A percentile compares a stretch with the other conserved stretches of the same genome.
Conservation (phyloP, 2,329 filamentous ascomycete species). For the Arthroderma uncinatum region DNA sequence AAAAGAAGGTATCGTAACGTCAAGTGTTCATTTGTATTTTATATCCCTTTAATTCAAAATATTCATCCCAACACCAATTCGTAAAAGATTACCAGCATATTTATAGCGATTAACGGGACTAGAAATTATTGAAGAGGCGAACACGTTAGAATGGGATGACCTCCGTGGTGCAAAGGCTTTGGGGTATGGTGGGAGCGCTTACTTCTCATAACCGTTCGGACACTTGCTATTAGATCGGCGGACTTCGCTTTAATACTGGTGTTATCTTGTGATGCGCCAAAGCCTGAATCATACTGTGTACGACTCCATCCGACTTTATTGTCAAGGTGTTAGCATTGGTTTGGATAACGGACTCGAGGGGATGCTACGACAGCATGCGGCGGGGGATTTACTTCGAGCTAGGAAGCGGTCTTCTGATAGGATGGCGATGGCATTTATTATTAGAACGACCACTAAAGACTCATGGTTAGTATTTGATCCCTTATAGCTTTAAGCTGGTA, state of each 20-base stretch:
- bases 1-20: background rate
- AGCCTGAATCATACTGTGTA: constrained; percentile 55
- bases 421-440: constrained; percentile 87
- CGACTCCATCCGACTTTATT: constrained; percentile 65
- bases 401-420: constrained; percentile 93
- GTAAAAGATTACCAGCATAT: constrained; percentile 72
- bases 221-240: constrained; percentile 79
- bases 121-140: background rate
- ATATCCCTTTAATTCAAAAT: background rate
- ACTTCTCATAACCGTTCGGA: constrained; percentile 90
- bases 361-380: background rate
- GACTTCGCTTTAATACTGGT: constrained; percentile 75
- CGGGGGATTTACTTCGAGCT: constrained; percentile 50
- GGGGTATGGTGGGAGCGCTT: constrained; percentile 31
- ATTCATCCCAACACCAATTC: constrained; percentile 47
- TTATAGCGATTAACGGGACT: constrained; percentile 80
- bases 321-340: background rate
- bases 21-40: background rate
- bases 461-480: constrained; percentile 4
- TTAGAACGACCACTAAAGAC: constrained; percentile 60
- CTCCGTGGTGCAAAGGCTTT: no score
- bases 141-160: background rate
- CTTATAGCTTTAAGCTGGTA: constrained; percentile 1
- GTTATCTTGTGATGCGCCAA: constrained; percentile 60
- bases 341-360: constrained; percentile 7